A percentile compares a stretch with the other conserved stretches of the same genome.
phyloP scores from a whole-genome alignment of 306 rosid genomes.

The Rubus parviflorus region DNA sequence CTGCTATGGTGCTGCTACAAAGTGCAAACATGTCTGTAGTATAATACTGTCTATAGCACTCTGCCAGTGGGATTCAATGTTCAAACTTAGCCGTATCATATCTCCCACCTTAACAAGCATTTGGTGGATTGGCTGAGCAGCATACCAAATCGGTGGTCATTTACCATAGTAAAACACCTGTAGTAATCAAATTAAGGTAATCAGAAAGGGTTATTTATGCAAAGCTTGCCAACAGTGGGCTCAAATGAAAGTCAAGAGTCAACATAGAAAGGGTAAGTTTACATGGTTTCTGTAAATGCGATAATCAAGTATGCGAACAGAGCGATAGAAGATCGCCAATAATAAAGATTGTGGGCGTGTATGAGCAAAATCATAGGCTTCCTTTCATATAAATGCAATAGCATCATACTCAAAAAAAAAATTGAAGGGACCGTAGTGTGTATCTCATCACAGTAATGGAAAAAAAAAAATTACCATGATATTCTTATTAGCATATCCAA shows the following conservation, averaged over 20 bases:
- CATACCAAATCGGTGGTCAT: conserved; percentile 16
- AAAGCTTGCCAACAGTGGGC: not conserved
- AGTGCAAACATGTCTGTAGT: not conserved
- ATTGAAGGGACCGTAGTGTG: not conserved
- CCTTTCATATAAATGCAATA: not conserved
- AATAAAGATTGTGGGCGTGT: not conserved
- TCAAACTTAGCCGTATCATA: not conserved
- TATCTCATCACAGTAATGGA: conserved; percentile 6
- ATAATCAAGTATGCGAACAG: not conserved
- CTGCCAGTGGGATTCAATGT: not conserved
- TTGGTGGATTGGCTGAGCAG: not conserved
- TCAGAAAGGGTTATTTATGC: not conserved
- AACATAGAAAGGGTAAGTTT: not conserved
- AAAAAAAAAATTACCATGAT: conserved; percentile 54
- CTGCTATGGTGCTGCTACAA: not conserved
- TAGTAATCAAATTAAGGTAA: conserved; percentile 26
- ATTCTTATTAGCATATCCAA: conserved; percentile 67
- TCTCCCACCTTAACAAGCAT: not conserved
- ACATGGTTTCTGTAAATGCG: not conserved
- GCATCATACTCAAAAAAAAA: not conserved
- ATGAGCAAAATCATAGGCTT: not conserved
- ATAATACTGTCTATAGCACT: not conserved
- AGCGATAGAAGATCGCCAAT: not conserved
- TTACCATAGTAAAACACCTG: conserved; percentile 65
- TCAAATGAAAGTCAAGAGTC: not conserved